Base-by-base conservation (phyloP, 2,329 filamentous ascomycete species). In the Talaromyces sp. region DNA sequence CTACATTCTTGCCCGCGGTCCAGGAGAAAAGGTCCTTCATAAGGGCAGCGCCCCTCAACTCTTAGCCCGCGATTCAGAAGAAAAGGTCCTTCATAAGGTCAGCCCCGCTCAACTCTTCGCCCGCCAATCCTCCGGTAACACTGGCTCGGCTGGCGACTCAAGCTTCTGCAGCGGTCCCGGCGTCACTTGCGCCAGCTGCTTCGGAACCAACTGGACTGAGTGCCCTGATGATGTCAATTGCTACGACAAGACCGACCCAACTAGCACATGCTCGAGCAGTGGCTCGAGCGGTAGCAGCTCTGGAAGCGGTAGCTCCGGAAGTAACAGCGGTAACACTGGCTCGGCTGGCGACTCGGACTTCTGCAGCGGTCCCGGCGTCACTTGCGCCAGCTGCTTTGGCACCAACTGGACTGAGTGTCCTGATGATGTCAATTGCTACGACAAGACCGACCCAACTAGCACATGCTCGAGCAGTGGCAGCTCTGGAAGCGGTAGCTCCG, bases 361-460 rank as follows among this genome's bases (percentile, higher is more conserved):
- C 21, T 59, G 57, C 45, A 43, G 8, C 19, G 57, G 57, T 31
- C 1, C 2, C 8, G 53, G 25, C 17, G 57, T n/a, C 2, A 59
- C 57, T 5, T 59, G 57, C 31, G 53, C 35, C 19, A 59, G 57
- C 33, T 59, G 57, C 45, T 59, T 59, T 28, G 57, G 57, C 5
- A 7, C 9, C 25, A 35, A 39, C n/a, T 58, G 35, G 21, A 21
- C 22, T 19, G 50, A 48, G 13, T 58, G 56, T 33, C 10, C 56
- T 39, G 56, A 58, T 15, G 50, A 13, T 11, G 3, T 22, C 0
- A 48, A 13, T 17, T 58, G 56, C 33, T 53, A 58, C 33, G 40
- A 58, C 5, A 25, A 37, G 11, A 43, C 37, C 31, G 55, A 57
- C 31, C 46, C 55, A 25, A 50, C 35, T 15, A 51, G 33, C 37